A percentile compares a stretch with the other conserved stretches of the same genome.
Conservation (phyloP, 768 basidiomycete species). For the Tulasnella sp. region DNA sequence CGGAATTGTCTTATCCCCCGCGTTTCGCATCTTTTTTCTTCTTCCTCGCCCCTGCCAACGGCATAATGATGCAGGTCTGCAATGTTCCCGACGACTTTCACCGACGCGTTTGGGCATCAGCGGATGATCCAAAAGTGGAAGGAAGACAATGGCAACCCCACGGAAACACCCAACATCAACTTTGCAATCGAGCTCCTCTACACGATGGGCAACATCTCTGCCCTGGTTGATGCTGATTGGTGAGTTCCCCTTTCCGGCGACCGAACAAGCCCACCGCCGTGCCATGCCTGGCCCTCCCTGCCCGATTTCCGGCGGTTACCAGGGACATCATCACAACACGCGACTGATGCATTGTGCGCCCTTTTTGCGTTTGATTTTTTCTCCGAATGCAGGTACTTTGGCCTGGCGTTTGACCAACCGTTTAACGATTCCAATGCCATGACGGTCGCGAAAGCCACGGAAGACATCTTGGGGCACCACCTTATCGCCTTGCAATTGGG, state of each 20-base stretch:
- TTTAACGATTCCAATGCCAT: slow-evolving; percentile 29
- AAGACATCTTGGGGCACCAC: slow-evolving; percentile 64
- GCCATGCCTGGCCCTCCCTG: neutral
- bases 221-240: slow-evolving; percentile 64
- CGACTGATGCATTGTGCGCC: neutral
- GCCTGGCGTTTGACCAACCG: slow-evolving; percentile 40
- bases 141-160: slow-evolving; percentile 40
- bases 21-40: neutral
- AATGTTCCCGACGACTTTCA: slow-evolving; percentile 23
- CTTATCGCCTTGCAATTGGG: slow-evolving; percentile 72
- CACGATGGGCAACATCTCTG: slow-evolving; percentile 63
- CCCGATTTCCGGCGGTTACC: neutral
- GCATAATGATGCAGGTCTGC: slow-evolving; percentile 12
- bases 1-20: slow-evolving; percentile 40
- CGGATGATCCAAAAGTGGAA: slow-evolving; percentile 46
- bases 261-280: slow-evolving; percentile 1
- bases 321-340: neutral
- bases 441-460: slow-evolving; percentile 58
- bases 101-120: slow-evolving; percentile 42
- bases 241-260: slow-evolving; percentile 43
- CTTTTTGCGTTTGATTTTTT: neutral
- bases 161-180: slow-evolving; percentile 67
- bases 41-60: neutral
- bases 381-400: slow-evolving; percentile 39
- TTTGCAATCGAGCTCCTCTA: slow-evolving; percentile 70